Base-by-base conservation (phyloP, 331 rosid species). In the Malus hybrid region DNA sequence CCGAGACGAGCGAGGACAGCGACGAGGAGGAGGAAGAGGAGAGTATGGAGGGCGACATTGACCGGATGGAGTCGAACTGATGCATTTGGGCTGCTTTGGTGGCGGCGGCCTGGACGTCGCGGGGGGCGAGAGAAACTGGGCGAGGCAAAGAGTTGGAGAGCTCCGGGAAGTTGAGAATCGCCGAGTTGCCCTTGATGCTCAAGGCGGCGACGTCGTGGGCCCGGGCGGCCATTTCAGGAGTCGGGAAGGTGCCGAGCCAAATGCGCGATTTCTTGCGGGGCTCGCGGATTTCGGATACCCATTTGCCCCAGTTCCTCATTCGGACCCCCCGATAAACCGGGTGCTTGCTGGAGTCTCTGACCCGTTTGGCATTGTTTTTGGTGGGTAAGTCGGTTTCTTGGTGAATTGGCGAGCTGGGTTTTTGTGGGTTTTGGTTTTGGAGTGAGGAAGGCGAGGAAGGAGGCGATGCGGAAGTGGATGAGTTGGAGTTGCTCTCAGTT, bases 241-340 rank as follows among this genome's bases (percentile, higher is more conserved):
- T 89, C 0, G 93, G 87, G 69, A 90, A 95, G 67, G 99, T 95
- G 2, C 99, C 97, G 1, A 95, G 85, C 99, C 99, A 95, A 89
- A 95, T 95, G 76, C 99, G 92, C 0, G 99, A 95, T 77, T 95
- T 95, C 87, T 95, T 95, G 5, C 92, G 76, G 0, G 99, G 99
- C 86, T 95, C 97, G 0, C 99, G 90, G 73, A 95, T 95, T 86
- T 95, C 99, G 0, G 99, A 95, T 14, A 95, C 99, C 99, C 99
- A 95, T 82, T 95, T 95, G 0, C 99, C 99, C 99, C 99, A 95
- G 31, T 80, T 92, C 1, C 99, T 63, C 99, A 92, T 95, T 1
- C 99, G 87, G 1, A 95, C 99, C 0, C 99, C 99, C 0, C 97
- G 78, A 76, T 92, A 95, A 19, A 84, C 70, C 0, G 97, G 90